These are phyloP conservation scores for Saussurea involucrata DNA, from an alignment of 129 eudicot species.

Conservation along the genomic window DNA sequence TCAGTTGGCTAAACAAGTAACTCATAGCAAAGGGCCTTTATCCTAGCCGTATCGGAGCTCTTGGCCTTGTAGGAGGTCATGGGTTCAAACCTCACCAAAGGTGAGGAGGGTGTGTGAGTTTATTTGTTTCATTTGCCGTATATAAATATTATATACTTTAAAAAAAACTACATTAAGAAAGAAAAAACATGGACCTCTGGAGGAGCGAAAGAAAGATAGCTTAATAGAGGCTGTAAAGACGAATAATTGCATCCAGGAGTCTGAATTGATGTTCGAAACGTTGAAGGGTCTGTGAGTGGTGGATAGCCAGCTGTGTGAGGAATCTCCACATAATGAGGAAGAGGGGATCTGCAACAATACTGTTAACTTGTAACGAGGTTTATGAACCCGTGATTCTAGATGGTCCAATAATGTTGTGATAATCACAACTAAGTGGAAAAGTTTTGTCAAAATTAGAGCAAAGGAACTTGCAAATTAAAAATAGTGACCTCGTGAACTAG, in stretches of 20 bases:
- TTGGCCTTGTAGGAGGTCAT: too few species aligned
- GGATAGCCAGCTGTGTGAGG: slow-evolving; percentile 78
- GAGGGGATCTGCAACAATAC: slow-evolving; percentile 65
- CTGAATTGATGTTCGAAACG: slow-evolving; percentile 41
- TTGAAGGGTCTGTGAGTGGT: slow-evolving; percentile 45
- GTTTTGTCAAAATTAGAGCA: background rate
- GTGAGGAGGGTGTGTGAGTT: too few species aligned
- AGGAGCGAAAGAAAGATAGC: slow-evolving; percentile 88
- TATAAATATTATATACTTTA: too few species aligned
- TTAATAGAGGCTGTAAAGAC: slow-evolving; percentile 31
- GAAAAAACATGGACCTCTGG: slow-evolving; percentile 59
- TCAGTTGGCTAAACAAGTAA: too few species aligned
- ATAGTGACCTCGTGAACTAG: too few species aligned
- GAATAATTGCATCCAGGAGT: slow-evolving; percentile 67
- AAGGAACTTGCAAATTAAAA: background rate
- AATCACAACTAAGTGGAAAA: background rate
- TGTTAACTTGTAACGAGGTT: background rate
- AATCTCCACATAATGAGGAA: slow-evolving; percentile 56
- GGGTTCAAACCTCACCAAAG: too few species aligned
- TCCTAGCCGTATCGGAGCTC: too few species aligned
- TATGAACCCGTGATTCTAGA: background rate
- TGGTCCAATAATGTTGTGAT: background rate
- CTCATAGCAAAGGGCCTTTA: too few species aligned
- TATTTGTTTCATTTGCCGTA: too few species aligned
- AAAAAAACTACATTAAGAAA: background rate